A percentile compares a stretch with the other conserved stretches of the same genome.
Evolutionary conservation across 768 basidiomycete genomes (phyloP).

Genomic region (Favolaschia claudopus): DNA sequence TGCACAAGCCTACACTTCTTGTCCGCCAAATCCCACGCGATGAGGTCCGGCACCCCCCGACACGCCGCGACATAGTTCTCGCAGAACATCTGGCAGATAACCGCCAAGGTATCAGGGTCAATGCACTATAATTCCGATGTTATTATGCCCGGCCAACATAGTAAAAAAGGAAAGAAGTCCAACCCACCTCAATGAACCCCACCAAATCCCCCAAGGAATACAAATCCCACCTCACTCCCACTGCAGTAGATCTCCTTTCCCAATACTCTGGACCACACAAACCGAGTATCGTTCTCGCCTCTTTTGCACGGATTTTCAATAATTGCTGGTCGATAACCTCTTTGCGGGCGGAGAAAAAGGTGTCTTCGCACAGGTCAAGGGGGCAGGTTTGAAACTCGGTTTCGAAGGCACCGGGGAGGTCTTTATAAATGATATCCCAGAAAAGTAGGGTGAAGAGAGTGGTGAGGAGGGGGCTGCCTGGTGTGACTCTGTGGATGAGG

Average conservation of each 20-base stretch:
- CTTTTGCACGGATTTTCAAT: slow-evolving; percentile 55
- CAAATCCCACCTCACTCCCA: slow-evolving; percentile 74
- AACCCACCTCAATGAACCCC: slow-evolving; percentile 43
- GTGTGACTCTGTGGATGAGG: neutral
- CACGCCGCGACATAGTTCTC: slow-evolving; percentile 9
- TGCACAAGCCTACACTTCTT: slow-evolving; percentile 4
- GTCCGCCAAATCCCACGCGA: slow-evolving; percentile 2
- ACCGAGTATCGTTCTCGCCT: slow-evolving; percentile 50
- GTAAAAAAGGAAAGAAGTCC: too few species aligned
- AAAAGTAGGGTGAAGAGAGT: slow-evolving; percentile 43
- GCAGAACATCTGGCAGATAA: slow-evolving; percentile 22
- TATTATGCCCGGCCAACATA: neutral
- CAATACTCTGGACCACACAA: slow-evolving; percentile 63
- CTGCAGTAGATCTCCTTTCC: slow-evolving; percentile 58
- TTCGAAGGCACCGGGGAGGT: slow-evolving; percentile 78
- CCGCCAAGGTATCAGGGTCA: neutral
- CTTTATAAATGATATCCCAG: slow-evolving; percentile 72
- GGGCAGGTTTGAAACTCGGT: slow-evolving; percentile 78
- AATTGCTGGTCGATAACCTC: slow-evolving; percentile 62
- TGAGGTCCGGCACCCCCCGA: slow-evolving; percentile 1
- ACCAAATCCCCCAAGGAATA: slow-evolving; percentile 60
- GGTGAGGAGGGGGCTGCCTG: slow-evolving; percentile 1
- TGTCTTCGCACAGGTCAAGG: slow-evolving; percentile 75
- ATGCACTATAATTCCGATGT: neutral
- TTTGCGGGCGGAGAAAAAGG: slow-evolving; percentile 63